phyloP scores from a whole-genome alignment of 768 basidiomycete genomes.

The Mycena rosella region DNA sequence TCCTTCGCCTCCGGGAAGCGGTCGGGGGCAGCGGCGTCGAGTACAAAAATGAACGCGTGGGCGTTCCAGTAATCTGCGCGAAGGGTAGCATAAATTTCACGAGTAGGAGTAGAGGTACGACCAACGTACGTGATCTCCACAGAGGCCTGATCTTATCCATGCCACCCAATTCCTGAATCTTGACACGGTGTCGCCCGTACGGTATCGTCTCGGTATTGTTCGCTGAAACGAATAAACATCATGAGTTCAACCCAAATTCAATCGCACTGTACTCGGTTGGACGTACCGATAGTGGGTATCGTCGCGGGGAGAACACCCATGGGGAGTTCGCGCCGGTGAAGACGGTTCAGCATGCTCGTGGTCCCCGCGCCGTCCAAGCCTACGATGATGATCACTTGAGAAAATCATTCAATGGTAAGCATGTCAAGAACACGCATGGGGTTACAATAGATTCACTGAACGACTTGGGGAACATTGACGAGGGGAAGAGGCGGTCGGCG shows the following conservation, averaged over 20 bases:
- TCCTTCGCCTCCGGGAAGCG: conserved; percentile 13
- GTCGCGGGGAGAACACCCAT: not conserved
- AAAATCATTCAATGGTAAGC: not conserved
- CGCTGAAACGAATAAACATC: not conserved
- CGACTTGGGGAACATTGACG: not conserved
- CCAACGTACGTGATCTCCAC: not conserved
- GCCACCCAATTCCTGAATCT: conserved; percentile 12
- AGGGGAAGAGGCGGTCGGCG: not conserved
- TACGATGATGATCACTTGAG: conserved; percentile 1
- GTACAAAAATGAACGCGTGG: not conserved
- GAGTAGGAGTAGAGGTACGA: too few relatives aligned
- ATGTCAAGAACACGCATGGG: not conserved
- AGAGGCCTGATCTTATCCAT: not conserved
- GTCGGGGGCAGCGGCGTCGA: conserved; percentile 13
- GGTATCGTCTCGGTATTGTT: not conserved
- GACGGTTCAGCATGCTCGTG: conserved; percentile 12
- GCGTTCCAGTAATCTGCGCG: conserved; percentile 13
- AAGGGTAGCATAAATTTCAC: too few relatives aligned
- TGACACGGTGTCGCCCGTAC: not conserved
- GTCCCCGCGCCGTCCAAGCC: conserved; percentile 12
- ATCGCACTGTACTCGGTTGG: too few relatives aligned
- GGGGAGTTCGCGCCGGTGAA: not conserved
- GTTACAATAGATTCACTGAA: not conserved
- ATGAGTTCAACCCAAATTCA: not conserved
- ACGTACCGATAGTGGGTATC: conserved; percentile 5